Evolutionary conservation across 1,139 yeast species (phyloP).

Genomic region (Kazachstania sp.): DNA sequence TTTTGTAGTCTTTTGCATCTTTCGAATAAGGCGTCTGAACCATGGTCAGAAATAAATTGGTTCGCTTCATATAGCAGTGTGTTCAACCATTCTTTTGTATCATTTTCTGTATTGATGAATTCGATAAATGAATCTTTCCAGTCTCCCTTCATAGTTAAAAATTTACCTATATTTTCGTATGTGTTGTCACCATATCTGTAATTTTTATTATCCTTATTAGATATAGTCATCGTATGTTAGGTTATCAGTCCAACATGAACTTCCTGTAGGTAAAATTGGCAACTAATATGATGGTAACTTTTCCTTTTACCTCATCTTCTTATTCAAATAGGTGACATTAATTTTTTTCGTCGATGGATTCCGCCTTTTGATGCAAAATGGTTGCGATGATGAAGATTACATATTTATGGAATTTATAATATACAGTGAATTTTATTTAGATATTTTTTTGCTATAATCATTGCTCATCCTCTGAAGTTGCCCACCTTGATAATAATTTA

Average conservation of each 20-base stretch:
- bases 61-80: background rate
- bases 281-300: too few relatives aligned
- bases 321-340: too few relatives aligned
- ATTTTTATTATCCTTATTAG: background rate
- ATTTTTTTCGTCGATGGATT: too few relatives aligned
- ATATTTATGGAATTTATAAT: background rate
- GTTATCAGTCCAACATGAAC: too few relatives aligned
- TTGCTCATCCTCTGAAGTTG: slow-evolving; percentile 6
- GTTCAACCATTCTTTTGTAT: background rate
- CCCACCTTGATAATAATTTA: slow-evolving; percentile 12
- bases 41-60: background rate
- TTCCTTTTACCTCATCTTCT: too few relatives aligned
- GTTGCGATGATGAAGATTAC: background rate
- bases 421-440: slow-evolving; percentile 7
- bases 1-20: background rate
- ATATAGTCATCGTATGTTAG: background rate
- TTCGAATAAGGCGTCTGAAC: background rate
- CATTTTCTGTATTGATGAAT: background rate
- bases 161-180: background rate
- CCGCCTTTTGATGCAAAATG: too few relatives aligned
- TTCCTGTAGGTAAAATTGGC: too few relatives aligned
- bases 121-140: background rate
- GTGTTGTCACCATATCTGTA: background rate
- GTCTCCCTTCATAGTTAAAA: background rate
- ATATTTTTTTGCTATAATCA: background rate